A percentile compares a stretch with the other conserved stretches of the same genome.
phyloP scores from a whole-genome alignment of 495 filamentous ascomycete genomes.

The Amorphotheca resinae region DNA sequence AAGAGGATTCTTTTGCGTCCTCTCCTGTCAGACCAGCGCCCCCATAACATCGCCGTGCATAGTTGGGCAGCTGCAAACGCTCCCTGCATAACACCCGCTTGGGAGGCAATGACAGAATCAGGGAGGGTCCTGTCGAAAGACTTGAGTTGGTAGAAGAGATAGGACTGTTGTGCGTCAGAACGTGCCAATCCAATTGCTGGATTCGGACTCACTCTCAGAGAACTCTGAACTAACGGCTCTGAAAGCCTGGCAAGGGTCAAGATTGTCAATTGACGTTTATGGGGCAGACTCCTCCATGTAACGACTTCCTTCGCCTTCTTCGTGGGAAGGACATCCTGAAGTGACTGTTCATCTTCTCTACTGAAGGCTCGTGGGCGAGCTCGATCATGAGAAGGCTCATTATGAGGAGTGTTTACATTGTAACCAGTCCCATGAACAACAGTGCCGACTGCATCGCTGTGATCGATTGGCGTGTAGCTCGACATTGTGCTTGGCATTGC shows the following conservation, averaged over 20 bases:
- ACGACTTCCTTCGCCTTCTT: constrained; percentile 26
- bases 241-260: constrained; percentile 63
- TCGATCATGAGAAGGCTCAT: constrained; percentile 9
- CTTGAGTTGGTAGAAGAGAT: constrained; percentile 70
- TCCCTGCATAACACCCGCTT: constrained; percentile 67
- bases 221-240: constrained; percentile 69
- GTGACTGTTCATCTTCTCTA: constrained; percentile 17
- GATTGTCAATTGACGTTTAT: constrained; percentile 62
- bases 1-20: constrained; percentile 69
- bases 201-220: constrained; percentile 38
- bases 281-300: constrained; percentile 57
- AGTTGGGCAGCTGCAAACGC: constrained; percentile 77
- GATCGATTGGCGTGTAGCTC: too few relatives aligned
- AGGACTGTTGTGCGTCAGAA: constrained; percentile 35
- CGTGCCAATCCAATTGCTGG: background rate
- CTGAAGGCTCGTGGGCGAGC: constrained; percentile 12
- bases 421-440: constrained; percentile 12
- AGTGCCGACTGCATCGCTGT: background rate
- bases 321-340: constrained; percentile 6
- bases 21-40: constrained; percentile 48
- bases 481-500: too few relatives aligned
- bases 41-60: constrained; percentile 77
- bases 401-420: background rate
- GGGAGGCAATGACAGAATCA: constrained; percentile 57
- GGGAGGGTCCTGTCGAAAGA: constrained; percentile 55